phyloP scores from a whole-genome alignment of 2,329 filamentous ascomycete species.

The Cladophialophora yegresii region DNA sequence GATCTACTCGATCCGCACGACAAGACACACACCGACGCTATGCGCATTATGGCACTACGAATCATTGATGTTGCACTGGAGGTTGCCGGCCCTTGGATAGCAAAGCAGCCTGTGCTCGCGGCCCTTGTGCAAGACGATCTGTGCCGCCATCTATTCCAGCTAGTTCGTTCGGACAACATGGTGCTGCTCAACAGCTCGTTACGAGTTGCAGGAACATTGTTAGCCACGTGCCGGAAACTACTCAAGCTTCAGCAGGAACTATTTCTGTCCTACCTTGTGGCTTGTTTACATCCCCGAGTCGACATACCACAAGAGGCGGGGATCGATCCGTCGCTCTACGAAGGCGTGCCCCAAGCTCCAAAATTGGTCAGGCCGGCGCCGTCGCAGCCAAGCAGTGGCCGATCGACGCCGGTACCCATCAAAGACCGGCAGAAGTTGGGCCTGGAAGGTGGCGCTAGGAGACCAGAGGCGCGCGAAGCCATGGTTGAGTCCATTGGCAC shows the following conservation, averaged over 20 bases:
- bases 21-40: slow-evolving; percentile 85
- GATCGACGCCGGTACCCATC: slow-evolving; percentile 85
- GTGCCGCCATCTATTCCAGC: slow-evolving; percentile 91
- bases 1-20: slow-evolving; percentile 93
- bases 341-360: slow-evolving; percentile 87
- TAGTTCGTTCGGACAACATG: slow-evolving; percentile 95
- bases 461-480: slow-evolving; percentile 92
- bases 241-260: slow-evolving; percentile 96
- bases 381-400: slow-evolving; percentile 74
- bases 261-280: slow-evolving; percentile 89
- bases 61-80: slow-evolving; percentile 98
- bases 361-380: slow-evolving; percentile 80
- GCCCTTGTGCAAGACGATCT: slow-evolving; percentile 87
- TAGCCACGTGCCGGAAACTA: slow-evolving; percentile 86
- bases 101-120: slow-evolving; percentile 84
- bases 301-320: slow-evolving; percentile 88
- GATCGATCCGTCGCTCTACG: slow-evolving; percentile 88
- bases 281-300: slow-evolving; percentile 89
- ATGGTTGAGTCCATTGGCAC: slow-evolving; percentile 98
- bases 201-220: slow-evolving; percentile 83
- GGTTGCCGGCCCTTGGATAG: slow-evolving; percentile 92
- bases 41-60: slow-evolving; percentile 94
- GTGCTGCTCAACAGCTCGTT: slow-evolving; percentile 89
- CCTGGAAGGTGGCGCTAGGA: slow-evolving; percentile 84
- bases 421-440: slow-evolving; percentile 91